A percentile compares a stretch with the other conserved stretches of the same genome.
Evolutionary conservation across 2,329 filamentous ascomycete species (phyloP).

Genomic region (Venturia aucupariae): DNA sequence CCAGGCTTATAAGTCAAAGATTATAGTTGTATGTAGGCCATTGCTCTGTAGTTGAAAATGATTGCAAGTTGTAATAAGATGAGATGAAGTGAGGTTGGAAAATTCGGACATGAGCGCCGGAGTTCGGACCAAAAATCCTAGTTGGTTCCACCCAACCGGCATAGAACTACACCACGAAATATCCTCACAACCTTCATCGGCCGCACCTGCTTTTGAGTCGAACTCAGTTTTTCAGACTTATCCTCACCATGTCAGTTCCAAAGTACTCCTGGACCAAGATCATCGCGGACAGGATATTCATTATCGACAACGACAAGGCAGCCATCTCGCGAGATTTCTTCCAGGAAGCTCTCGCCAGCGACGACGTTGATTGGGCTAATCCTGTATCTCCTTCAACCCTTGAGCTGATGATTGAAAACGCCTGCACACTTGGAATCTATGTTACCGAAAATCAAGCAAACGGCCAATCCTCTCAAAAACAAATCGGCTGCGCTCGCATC

Average conservation of each 20-base stretch:
- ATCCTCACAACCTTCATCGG: not conserved
- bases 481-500: conserved; percentile 52
- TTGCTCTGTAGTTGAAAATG: no score
- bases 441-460: not conserved
- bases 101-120: no score
- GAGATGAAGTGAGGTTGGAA: no score
- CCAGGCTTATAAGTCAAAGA: no score
- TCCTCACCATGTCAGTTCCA: not conserved
- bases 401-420: conserved; percentile 24
- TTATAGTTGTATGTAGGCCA: no score
- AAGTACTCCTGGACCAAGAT: conserved; percentile 1
- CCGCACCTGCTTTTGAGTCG: not conserved
- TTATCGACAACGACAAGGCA: conserved; percentile 23
- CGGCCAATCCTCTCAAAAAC: conserved; percentile 14
- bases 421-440: conserved; percentile 26
- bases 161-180: no score
- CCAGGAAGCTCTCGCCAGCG: conserved; percentile 22
- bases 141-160: no score
- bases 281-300: conserved; percentile 9
- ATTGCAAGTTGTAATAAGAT: no score
- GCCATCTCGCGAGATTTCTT: conserved; percentile 24
- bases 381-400: conserved; percentile 16
- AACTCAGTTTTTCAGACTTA: not conserved
- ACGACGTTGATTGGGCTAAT: conserved; percentile 26
- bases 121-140: no score